Conservation (phyloP, 2,329 filamentous ascomycete species). For the Diaporthe capsici region DNA sequence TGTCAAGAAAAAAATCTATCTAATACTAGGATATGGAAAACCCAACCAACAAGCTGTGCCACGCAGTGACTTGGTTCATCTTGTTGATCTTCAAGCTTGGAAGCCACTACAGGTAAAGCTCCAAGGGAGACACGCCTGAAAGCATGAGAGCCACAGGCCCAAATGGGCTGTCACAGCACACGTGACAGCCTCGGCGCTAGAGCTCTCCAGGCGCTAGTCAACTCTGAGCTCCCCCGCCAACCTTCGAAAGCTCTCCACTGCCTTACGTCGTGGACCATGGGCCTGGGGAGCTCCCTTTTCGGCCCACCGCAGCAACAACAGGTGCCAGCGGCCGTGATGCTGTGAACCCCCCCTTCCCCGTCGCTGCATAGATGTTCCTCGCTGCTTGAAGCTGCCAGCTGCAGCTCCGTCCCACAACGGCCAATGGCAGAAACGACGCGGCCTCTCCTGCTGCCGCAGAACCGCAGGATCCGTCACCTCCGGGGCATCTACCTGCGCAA, state of each 20-base stretch:
- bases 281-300: background rate
- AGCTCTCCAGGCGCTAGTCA: background rate
- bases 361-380: slow-evolving; percentile 34
- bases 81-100: background rate
- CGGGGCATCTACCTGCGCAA: slow-evolving; percentile 91
- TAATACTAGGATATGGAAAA: background rate
- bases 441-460: slow-evolving; percentile 75
- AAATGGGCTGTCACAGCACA: background rate
- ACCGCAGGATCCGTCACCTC: slow-evolving; percentile 89
- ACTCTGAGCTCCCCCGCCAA: slow-evolving; percentile 7
- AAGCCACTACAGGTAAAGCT: background rate
- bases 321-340: background rate
- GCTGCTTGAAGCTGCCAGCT: slow-evolving; percentile 34
- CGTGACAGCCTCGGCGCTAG: background rate
- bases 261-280: background rate
- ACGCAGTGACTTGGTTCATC: background rate
- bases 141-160: background rate
- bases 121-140: background rate
- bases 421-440: slow-evolving; percentile 53
- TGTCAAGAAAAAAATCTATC: background rate
- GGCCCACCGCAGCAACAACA: background rate
- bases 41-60: too few relatives aligned
- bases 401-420: slow-evolving; percentile 28
- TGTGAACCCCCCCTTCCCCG: background rate
- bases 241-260: background rate